phyloP scores from a whole-genome alignment of 1,139 yeast species.

The Diutina ranongensis region DNA sequence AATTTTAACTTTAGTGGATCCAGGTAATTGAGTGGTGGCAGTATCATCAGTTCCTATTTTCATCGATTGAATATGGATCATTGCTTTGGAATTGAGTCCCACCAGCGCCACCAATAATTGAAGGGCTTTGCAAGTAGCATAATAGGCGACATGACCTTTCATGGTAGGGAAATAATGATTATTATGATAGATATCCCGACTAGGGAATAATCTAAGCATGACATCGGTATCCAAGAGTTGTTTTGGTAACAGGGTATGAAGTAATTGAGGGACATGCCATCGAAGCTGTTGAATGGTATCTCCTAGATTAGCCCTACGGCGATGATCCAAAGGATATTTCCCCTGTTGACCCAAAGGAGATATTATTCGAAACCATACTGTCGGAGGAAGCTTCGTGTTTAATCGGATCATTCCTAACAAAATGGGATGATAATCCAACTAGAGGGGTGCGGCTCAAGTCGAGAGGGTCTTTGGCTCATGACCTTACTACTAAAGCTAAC shows the following conservation, averaged over 20 bases:
- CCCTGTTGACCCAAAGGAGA: neutral
- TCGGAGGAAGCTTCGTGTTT: neutral
- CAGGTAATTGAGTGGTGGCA: constrained; percentile 24
- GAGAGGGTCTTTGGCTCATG: neutral
- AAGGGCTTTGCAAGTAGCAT: constrained; percentile 40
- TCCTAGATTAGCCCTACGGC: constrained; percentile 49
- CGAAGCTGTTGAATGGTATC: constrained; percentile 40
- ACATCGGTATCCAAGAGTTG: constrained; percentile 38
- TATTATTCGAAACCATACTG: neutral
- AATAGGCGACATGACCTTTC: constrained; percentile 48
- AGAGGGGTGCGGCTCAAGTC: too few species aligned
- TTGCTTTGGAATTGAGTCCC: constrained; percentile 37
- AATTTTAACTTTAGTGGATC: constrained; percentile 42
- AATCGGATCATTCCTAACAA: neutral
- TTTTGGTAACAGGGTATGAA: constrained; percentile 39
- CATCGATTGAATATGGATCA: constrained; percentile 39
- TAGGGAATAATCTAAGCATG: constrained; percentile 34
- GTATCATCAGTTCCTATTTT: constrained; percentile 16
- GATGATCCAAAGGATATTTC: neutral
- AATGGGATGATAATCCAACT: too few species aligned
- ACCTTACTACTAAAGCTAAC: neutral
- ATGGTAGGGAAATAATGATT: constrained; percentile 51
- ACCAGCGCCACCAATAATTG: constrained; percentile 44
- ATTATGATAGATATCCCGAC: constrained; percentile 31
- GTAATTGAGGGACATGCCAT: constrained; percentile 43